Base-by-base conservation (phyloP, 2,329 filamentous ascomycete species). In the Epichloe aotearoae region DNA sequence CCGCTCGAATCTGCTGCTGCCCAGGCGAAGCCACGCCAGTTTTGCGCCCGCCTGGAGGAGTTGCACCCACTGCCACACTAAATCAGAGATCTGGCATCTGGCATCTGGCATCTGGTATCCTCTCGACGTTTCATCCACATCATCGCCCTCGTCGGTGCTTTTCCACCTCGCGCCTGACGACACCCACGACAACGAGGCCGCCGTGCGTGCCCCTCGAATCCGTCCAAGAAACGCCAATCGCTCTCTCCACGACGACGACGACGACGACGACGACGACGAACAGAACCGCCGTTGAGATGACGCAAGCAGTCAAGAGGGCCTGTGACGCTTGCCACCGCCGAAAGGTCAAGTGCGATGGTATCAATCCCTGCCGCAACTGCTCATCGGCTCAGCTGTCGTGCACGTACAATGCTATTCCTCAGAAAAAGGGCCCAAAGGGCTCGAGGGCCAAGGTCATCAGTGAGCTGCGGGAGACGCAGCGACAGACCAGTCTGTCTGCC, bases 401-500 rank as follows among this genome's bases (percentile, higher is more conserved):
- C 71, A 86, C 83, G 33, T 88, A 86, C 73, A 82, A 85, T 68
- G 80, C 82, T 36, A 80, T 86, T 37, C 83, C 83, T 2, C 83
- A 85, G 68, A 87, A 86, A 69, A 87, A 87, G 64, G 84, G 84
- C 1, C 84, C 83, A 42, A 86, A 86, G 66, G 83, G 84, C 56
- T 84, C 81, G 34, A 73, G 83, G 54, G 84, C 84, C 47, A 88
- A 86, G 65, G 82, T 88, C 52, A 84, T 88, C 64, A 86, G 82
- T 61, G 83, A 87, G 61, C 65, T 88, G 54, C 77, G 84, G 56
- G 81, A 83, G 60, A 83, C 73, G 0, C 83, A 87, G 60, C 76
- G 80, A 57, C 79, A 83, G 62, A 81, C 79, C 17, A 82, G 77
- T 53, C 73, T 83, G 20, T 77, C 77, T 1, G 75, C 75, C 56